Conservation (phyloP, 805 yeast species). For the Candida rishiriensis region DNA sequence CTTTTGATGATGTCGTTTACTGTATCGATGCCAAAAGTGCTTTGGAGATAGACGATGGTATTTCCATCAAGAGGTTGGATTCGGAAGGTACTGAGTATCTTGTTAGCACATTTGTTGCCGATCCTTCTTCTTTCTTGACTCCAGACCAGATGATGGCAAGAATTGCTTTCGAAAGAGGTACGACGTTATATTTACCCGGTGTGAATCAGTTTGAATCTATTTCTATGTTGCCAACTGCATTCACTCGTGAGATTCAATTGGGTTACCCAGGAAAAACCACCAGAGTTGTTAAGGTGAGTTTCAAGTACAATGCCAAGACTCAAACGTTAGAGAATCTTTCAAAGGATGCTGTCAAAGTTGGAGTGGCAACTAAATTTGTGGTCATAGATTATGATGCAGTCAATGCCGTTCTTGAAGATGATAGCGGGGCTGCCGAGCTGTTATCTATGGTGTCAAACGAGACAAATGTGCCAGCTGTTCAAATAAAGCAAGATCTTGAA, state of each 20-base stretch:
- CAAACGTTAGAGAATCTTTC: slow-evolving; percentile 12
- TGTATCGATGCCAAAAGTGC: slow-evolving; percentile 83
- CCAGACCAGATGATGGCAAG: slow-evolving; percentile 36
- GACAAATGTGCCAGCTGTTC: slow-evolving; percentile 1
- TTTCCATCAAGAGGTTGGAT: slow-evolving; percentile 44
- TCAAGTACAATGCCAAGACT: slow-evolving; percentile 26
- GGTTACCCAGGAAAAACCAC: slow-evolving; percentile 42
- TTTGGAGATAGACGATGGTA: slow-evolving; percentile 91
- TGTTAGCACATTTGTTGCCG: slow-evolving; percentile 76
- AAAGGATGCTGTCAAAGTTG: slow-evolving; percentile 33
- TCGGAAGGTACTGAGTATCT: slow-evolving; percentile 29
- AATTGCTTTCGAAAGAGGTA: slow-evolving; percentile 56
- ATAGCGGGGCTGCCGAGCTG: slow-evolving; percentile 2
- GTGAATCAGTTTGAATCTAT: slow-evolving; percentile 39
- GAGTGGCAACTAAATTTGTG: slow-evolving; percentile 42
- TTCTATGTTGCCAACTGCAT: slow-evolving; percentile 61
- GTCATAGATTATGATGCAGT: slow-evolving; percentile 62
- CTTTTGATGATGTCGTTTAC: slow-evolving; percentile 48
- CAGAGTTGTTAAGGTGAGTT: slow-evolving; percentile 43
- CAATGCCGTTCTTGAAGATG: slow-evolving; percentile 40
- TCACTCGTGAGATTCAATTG: slow-evolving; percentile 39
- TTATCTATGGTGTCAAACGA: slow-evolving; percentile 6
- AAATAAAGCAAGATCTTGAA: slow-evolving; percentile 31
- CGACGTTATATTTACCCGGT: slow-evolving; percentile 68
- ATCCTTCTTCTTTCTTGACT: slow-evolving; percentile 67